phyloP scores from a whole-genome alignment of 2,329 filamentous ascomycete species.

The Graphiopsis chlorocephala region DNA sequence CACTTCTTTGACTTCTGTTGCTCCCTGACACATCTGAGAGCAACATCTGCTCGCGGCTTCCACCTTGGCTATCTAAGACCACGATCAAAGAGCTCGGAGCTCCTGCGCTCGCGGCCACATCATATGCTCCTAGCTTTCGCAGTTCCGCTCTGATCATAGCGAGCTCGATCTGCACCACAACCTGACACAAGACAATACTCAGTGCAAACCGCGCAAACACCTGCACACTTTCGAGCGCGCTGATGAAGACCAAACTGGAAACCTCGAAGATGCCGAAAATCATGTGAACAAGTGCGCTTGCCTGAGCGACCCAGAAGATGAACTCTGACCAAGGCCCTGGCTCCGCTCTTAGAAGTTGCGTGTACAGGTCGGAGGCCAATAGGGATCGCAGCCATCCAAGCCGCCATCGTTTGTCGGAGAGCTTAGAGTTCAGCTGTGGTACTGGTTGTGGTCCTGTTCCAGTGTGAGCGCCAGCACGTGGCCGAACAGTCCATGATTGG shows the following conservation, averaged over 20 bases:
- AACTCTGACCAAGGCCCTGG: neutral
- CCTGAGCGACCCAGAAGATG: neutral
- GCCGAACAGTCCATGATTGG: neutral
- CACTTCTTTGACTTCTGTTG: neutral
- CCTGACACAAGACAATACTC: neutral
- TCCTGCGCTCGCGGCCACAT: too few species aligned
- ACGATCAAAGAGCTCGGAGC: neutral
- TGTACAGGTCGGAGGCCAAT: neutral
- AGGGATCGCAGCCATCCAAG: neutral
- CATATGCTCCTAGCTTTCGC: neutral
- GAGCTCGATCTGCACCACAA: slow-evolving; percentile 1
- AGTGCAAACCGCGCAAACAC: neutral
- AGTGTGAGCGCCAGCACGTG: neutral
- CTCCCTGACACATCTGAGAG: neutral
- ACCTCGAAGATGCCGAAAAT: slow-evolving; percentile 6
- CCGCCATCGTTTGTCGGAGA: neutral
- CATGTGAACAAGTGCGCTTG: neutral
- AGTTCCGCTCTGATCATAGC: neutral
- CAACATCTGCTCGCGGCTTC: neutral
- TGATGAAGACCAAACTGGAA: slow-evolving; percentile 9
- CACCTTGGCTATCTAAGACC: neutral
- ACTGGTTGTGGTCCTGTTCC: neutral
- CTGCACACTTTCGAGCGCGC: neutral
- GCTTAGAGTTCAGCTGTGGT: neutral
- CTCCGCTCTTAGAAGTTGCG: neutral